These are phyloP conservation scores for Heterobasidion annosum DNA, from an alignment of 1,284 basidiomycete genomes.

Conservation along the genomic window DNA sequence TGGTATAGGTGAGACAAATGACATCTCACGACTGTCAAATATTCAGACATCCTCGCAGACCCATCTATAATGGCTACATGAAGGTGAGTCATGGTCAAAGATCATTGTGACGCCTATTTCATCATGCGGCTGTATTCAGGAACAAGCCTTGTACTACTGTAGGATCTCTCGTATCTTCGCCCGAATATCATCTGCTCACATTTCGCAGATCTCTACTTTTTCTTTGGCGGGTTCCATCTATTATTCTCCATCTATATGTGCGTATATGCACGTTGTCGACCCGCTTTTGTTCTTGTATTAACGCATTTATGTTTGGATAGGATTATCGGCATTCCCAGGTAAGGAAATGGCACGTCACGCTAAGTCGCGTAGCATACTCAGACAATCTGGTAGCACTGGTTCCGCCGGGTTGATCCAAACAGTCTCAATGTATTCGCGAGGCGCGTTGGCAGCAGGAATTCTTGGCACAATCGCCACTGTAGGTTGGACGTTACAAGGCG, in stretches of 20 bases:
- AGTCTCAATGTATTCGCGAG: constrained; percentile 64
- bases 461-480: constrained; percentile 74
- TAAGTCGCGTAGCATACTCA: too few species aligned
- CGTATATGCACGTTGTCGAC: constrained; percentile 16
- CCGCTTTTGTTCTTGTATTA: too few species aligned
- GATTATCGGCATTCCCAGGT: constrained; percentile 83
- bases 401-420: constrained; percentile 94
- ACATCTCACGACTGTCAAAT: constrained; percentile 2
- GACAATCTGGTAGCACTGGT: constrained; percentile 55
- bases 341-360: constrained; percentile 4
- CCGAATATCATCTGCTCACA: constrained; percentile 21
- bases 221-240: constrained; percentile 92
- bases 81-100: constrained; percentile 48
- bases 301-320: constrained; percentile 27
- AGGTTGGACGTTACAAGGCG: constrained; percentile 83
- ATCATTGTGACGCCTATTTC: neutral
- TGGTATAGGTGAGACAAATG: constrained; percentile 73
- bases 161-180: constrained; percentile 17
- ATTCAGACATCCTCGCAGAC: constrained; percentile 34
- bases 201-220: constrained; percentile 80
- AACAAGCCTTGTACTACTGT: constrained; percentile 84
- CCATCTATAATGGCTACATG: constrained; percentile 96
- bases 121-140: constrained; percentile 31
- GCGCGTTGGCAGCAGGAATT: constrained; percentile 65
- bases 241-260: constrained; percentile 85